A percentile compares a stretch with the other conserved stretches of the same genome.
Evolutionary conservation across 1,284 basidiomycete genomes (phyloP).

Genomic region (Mycena sp.): DNA sequence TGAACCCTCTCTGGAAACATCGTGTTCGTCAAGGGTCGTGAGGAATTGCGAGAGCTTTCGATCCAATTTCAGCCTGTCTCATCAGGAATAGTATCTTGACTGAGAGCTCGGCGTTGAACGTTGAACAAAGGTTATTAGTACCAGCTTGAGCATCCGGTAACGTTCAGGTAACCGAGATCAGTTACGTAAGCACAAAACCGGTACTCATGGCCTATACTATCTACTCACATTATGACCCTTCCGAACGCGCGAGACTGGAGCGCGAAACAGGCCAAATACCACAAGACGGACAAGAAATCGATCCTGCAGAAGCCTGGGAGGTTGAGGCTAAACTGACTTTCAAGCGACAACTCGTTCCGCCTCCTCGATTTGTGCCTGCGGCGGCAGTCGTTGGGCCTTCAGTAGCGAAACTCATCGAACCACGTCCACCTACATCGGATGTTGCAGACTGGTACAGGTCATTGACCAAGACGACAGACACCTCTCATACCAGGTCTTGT

Average conservation of each 20-base stretch:
- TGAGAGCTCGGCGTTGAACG: too few relatives aligned
- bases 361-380: constrained; percentile 66
- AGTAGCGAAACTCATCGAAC: constrained; percentile 9
- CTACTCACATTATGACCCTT: constrained; percentile 61
- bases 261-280: constrained; percentile 50
- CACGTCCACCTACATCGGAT: constrained; percentile 26
- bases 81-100: too few relatives aligned
- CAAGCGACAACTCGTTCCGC: constrained; percentile 46
- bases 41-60: too few relatives aligned
- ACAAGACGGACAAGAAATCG: constrained; percentile 32
- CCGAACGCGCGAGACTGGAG: constrained; percentile 51
- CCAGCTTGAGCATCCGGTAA: not conserved
- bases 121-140: too few relatives aligned
- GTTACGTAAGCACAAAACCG: too few relatives aligned
- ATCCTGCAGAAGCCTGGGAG: constrained; percentile 54
- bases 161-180: constrained; percentile 60
- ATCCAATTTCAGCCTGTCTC: too few relatives aligned
- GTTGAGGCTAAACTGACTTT: constrained; percentile 51
- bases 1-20: too few relatives aligned
- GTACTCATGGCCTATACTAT: constrained; percentile 60
- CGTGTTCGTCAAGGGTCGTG: too few relatives aligned
- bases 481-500: constrained; percentile 4
- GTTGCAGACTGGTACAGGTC: constrained; percentile 36
- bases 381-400: constrained; percentile 35
- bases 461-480: constrained; percentile 21